These are phyloP conservation scores for Yarrowia alimentaria DNA, from an alignment of 805 yeast genomes.

Conservation along the genomic window DNA sequence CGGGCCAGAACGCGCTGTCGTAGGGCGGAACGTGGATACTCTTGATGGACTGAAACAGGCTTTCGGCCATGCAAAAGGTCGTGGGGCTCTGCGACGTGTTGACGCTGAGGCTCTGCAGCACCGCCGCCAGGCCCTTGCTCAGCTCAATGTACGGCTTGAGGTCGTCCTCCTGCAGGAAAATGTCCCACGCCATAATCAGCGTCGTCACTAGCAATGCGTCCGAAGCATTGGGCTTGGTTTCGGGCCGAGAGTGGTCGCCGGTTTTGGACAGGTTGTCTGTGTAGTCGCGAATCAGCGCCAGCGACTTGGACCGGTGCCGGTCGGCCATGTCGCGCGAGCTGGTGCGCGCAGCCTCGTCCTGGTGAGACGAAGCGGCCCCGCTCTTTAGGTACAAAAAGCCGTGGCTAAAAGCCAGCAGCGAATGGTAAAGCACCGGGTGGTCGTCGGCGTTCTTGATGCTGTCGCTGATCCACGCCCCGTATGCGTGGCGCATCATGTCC, in stretches of 20 bases:
- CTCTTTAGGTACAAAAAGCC: constrained; percentile 35
- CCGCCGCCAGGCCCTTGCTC: constrained; percentile 37
- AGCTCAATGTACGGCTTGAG: constrained; percentile 34
- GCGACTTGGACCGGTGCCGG: constrained; percentile 9
- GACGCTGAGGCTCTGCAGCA: constrained; percentile 33
- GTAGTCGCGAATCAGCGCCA: constrained; percentile 8
- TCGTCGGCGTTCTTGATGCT: constrained; percentile 32
- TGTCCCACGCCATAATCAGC: constrained; percentile 37
- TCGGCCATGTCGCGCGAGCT: constrained; percentile 5
- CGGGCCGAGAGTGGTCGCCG: too few species aligned
- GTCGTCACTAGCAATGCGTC: constrained; percentile 34
- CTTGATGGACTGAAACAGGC: constrained; percentile 40
- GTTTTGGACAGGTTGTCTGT: constrained; percentile 7
- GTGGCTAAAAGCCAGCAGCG: constrained; percentile 35
- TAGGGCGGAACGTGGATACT: constrained; percentile 41
- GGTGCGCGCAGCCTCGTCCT: too few species aligned
- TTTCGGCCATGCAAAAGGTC: constrained; percentile 35
- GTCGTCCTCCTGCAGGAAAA: constrained; percentile 36
- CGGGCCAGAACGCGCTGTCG: constrained; percentile 36
- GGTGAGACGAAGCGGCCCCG: too few species aligned
- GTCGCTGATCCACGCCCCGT: constrained; percentile 34
- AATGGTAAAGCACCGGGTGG: constrained; percentile 34
- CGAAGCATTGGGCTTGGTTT: constrained; percentile 18
- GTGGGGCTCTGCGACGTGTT: constrained; percentile 33
- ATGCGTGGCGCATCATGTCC: constrained; percentile 34